phyloP scores from a whole-genome alignment of 345 rosid species.

The Fremontodendron californicum region DNA sequence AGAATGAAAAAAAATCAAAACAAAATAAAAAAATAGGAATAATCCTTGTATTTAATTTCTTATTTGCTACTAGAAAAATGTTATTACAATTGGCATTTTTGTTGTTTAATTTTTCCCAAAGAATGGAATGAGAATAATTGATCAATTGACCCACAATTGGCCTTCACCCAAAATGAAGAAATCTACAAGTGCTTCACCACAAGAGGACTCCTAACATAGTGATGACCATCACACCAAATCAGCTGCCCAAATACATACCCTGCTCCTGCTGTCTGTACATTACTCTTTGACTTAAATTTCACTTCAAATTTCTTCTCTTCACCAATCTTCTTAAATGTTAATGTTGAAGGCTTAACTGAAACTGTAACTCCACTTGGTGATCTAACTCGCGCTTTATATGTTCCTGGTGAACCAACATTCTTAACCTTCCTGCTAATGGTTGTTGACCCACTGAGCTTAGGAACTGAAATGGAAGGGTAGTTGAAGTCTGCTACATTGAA shows the following conservation, averaged over 20 bases:
- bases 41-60: background rate
- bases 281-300: conserved; percentile 8
- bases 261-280: background rate
- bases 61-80: background rate
- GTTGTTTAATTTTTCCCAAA: background rate
- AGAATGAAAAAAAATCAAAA: no score
- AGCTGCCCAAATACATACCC: conserved; percentile 36
- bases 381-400: conserved; percentile 23
- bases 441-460: conserved; percentile 12
- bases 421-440: conserved; percentile 31
- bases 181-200: conserved; percentile 11
- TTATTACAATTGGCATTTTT: background rate
- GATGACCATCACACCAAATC: conserved; percentile 48
- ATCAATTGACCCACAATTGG: background rate
- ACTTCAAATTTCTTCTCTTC: conserved; percentile 43
- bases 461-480: conserved; percentile 51
- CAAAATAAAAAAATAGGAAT: background rate
- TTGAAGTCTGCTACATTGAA: conserved; percentile 31
- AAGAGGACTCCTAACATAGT: conserved; percentile 41
- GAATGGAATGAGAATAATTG: background rate
- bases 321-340: conserved; percentile 31
- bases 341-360: conserved; percentile 23
- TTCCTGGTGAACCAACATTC: conserved; percentile 46
- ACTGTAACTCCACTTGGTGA: conserved; percentile 30
- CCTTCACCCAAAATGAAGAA: no score